These are phyloP conservation scores for Xylaria longipes DNA, from an alignment of 495 filamentous ascomycete species.

Conservation along the genomic window DNA sequence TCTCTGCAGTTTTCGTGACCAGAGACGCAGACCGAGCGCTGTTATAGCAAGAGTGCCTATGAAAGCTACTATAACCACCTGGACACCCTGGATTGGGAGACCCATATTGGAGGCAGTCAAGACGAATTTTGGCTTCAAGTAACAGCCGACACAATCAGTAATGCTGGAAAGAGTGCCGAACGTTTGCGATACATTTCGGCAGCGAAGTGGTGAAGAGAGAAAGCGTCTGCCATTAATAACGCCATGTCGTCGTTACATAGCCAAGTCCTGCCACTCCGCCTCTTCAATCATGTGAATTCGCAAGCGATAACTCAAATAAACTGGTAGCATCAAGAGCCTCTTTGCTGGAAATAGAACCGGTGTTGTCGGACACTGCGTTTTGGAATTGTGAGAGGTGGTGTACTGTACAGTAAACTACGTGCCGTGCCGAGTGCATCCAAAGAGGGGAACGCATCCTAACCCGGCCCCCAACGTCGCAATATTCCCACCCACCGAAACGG, in stretches of 20 bases:
- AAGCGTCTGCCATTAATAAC: no score
- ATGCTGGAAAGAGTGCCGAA: no score
- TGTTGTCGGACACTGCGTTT: neutral
- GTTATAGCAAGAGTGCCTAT: neutral
- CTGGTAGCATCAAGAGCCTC: neutral
- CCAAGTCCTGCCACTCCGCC: neutral
- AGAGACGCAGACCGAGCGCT: constrained; percentile 20
- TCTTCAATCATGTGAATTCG: neutral
- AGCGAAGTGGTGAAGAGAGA: neutral
- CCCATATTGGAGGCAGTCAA: neutral
- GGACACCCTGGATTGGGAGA: neutral
- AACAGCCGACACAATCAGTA: no score
- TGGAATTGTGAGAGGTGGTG: neutral
- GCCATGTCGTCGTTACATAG: neutral
- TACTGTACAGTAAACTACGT: no score
- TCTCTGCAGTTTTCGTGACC: neutral
- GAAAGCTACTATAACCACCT: neutral
- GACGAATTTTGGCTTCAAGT: neutral
- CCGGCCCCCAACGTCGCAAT: neutral
- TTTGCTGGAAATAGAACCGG: neutral
- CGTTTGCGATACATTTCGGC: no score
- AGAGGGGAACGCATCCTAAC: neutral
- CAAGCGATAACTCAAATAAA: neutral
- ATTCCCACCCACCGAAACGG: neutral
- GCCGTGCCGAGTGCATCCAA: no score